Evolutionary conservation across 306 rosid genomes (phyloP).

Genomic region (Quillaja saponaria): DNA sequence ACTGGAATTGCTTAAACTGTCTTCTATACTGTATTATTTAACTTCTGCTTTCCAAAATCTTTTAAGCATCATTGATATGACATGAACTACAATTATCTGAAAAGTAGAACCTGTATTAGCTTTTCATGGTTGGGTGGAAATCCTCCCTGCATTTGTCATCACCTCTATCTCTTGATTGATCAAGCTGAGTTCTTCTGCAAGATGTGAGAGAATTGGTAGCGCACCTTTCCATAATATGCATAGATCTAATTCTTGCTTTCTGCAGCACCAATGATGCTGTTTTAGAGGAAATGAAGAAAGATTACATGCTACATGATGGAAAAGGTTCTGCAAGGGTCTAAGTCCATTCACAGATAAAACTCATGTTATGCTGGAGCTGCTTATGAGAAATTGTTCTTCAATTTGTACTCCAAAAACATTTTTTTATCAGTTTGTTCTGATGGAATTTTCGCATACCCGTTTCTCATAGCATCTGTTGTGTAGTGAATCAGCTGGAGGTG

Average conservation of each 20-base stretch:
- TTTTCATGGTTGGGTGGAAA: no score
- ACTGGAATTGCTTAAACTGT: no score
- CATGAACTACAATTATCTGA: no score
- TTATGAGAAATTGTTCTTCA: neutral
- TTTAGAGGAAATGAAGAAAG: constrained; percentile 81
- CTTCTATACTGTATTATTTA: no score
- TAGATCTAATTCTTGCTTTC: constrained; percentile 1
- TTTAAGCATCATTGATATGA: no score
- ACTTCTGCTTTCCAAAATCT: no score
- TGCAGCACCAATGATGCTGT: constrained; percentile 74
- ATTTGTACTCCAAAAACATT: constrained; percentile 2
- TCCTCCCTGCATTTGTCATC: neutral
- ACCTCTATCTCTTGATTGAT: neutral
- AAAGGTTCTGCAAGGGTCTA: constrained; percentile 45
- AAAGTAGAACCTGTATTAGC: no score
- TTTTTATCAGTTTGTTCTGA: neutral
- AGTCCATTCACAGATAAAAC: constrained; percentile 6
- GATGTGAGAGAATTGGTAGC: neutral
- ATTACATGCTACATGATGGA: constrained; percentile 51
- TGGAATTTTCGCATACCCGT: neutral
- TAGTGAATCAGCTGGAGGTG: no score
- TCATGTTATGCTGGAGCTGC: neutral
- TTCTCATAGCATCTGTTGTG: no score
- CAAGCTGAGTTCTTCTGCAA: constrained; percentile 3
- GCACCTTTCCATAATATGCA: no score